Percentiles rank a stretch among this genome's conserved stretches.
These are phyloP conservation scores for Codiaeum variegatum DNA, from an alignment of 441 rosid species.

Conservation along the genomic window DNA sequence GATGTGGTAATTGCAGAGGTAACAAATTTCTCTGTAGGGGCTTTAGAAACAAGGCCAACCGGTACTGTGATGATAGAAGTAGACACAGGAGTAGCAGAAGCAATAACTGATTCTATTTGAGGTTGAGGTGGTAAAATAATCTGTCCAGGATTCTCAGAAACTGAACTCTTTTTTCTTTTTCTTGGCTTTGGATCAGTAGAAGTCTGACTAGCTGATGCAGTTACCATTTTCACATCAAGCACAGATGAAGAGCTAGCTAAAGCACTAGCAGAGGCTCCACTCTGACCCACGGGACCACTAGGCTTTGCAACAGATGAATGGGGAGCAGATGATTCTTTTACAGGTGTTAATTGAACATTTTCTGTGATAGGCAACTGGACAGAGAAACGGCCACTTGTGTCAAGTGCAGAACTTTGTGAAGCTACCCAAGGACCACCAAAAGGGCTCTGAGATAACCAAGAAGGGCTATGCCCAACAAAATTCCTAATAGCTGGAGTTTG, in stretches of 20 bases:
- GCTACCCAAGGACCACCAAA: slow-evolving; percentile 70
- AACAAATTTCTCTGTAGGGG: slow-evolving; percentile 36
- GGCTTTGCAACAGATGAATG: slow-evolving; percentile 47
- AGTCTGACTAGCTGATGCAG: slow-evolving; percentile 44
- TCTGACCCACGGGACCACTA: slow-evolving; percentile 33
- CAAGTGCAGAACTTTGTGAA: slow-evolving; percentile 58
- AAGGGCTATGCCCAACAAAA: slow-evolving; percentile 57
- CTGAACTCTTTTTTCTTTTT: slow-evolving; percentile 65
- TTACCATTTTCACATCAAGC: slow-evolving; percentile 43
- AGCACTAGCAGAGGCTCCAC: slow-evolving; percentile 43
- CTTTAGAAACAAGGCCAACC: slow-evolving; percentile 36
- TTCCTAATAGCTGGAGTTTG: slow-evolving; percentile 61
- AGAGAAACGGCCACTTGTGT: slow-evolving; percentile 55
- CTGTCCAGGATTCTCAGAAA: slow-evolving; percentile 46
- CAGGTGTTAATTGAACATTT: slow-evolving; percentile 54
- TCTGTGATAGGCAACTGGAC: slow-evolving; percentile 47
- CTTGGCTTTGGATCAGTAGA: slow-evolving; percentile 64
- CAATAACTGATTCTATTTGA: slow-evolving; percentile 36
- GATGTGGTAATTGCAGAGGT: slow-evolving; percentile 39
- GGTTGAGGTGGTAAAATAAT: slow-evolving; percentile 41
- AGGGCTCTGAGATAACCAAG: slow-evolving; percentile 81
- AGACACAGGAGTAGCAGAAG: slow-evolving; percentile 37
- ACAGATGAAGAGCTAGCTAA: slow-evolving; percentile 40
- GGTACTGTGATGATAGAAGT: slow-evolving; percentile 43
- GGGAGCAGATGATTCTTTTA: slow-evolving; percentile 50